Percentiles rank a stretch among this genome's conserved stretches.
Conservation (phyloP, 1,284 basidiomycete genomes). For the Ceratobasidium sp. region DNA sequence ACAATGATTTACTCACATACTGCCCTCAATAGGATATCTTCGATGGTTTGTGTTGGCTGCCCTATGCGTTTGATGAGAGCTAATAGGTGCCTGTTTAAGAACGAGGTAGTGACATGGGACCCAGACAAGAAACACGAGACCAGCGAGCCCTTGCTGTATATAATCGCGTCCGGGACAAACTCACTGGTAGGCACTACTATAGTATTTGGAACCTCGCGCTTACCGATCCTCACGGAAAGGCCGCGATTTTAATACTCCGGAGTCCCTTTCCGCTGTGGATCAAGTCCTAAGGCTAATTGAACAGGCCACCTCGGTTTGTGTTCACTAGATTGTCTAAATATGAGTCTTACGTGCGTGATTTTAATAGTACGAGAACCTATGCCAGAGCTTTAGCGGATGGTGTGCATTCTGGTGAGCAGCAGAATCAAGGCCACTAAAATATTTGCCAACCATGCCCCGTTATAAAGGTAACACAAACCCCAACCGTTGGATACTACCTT, state of each 20-base stretch:
- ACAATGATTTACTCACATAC: background rate
- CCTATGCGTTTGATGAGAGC: background rate
- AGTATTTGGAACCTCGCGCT: background rate
- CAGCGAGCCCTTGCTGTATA: conserved; percentile 89
- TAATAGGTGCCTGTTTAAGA: conserved; percentile 52
- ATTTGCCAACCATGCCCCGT: background rate
- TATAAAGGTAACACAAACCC: background rate
- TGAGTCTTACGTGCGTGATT: background rate
- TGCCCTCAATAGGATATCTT: conserved; percentile 4
- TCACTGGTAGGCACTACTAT: conserved; percentile 69
- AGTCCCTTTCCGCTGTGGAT: background rate
- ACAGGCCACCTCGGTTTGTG: conserved; percentile 21
- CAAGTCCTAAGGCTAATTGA: conserved; percentile 13
- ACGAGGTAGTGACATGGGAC: conserved; percentile 59
- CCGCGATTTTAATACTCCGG: conserved; percentile 15
- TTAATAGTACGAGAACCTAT: conserved; percentile 14
- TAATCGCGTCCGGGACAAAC: conserved; percentile 90
- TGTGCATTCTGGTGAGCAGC: conserved; percentile 19
- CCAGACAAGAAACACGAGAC: conserved; percentile 83
- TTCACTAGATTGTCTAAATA: background rate
- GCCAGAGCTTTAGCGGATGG: conserved; percentile 27
- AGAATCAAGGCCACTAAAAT: background rate
- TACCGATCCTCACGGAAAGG: background rate
- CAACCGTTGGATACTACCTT: background rate
- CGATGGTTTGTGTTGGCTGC: background rate